Conservation (phyloP, 192 early-diverging fungal species). For the Diversispora eburnea region DNA sequence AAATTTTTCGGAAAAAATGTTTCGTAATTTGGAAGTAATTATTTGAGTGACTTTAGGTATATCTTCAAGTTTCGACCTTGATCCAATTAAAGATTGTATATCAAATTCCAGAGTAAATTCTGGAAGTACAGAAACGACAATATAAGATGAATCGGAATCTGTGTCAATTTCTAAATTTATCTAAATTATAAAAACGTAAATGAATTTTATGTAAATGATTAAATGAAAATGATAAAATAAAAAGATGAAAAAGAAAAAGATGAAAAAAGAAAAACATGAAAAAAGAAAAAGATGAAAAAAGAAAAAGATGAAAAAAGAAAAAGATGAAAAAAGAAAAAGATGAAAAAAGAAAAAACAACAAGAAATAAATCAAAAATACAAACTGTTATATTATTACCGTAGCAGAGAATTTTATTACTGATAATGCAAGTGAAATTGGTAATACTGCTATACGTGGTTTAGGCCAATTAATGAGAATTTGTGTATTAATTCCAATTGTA, state of each 20-base stretch:
- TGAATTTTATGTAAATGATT: neutral
- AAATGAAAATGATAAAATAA: slow-evolving; percentile 7
- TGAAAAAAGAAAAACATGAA: neutral
- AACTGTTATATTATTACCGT: slow-evolving; percentile 53
- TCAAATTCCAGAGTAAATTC: slow-evolving; percentile 84
- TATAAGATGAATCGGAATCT: slow-evolving; percentile 45
- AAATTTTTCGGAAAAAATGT: slow-evolving; percentile 66
- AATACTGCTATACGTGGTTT: slow-evolving; percentile 81
- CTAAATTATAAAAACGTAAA: slow-evolving; percentile 36
- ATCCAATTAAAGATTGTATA: slow-evolving; percentile 86
- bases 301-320: neutral
- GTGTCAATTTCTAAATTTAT: slow-evolving; percentile 43
- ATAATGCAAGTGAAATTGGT: slow-evolving; percentile 83
- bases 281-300: neutral
- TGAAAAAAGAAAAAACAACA: neutral
- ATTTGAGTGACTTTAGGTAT: slow-evolving; percentile 89
- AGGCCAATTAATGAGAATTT: slow-evolving; percentile 95
- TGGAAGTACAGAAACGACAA: slow-evolving; percentile 52
- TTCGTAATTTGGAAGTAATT: slow-evolving; percentile 67
- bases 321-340: too few relatives aligned
- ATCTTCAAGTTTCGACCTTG: slow-evolving; percentile 95
- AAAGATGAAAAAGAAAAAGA: neutral
- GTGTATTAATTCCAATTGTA: slow-evolving; percentile 89
- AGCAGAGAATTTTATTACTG: slow-evolving; percentile 85
- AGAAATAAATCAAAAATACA: neutral